Conservation (phyloP, 768 basidiomycete species). For the Austroboletus eburneus region DNA sequence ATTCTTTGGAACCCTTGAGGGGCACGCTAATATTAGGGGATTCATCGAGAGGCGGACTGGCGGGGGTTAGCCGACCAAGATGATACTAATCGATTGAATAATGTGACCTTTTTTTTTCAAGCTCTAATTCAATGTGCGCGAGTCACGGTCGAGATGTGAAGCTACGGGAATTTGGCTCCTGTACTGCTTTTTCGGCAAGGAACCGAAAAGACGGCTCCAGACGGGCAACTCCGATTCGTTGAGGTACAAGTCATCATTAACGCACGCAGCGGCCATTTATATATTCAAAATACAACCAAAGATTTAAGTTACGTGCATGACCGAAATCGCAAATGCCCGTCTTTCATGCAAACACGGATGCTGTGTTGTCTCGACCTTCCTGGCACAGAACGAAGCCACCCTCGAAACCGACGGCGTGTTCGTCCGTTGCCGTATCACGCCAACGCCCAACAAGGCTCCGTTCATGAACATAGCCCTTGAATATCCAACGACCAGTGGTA, state of each 20-base stretch:
- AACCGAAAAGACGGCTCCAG: too few relatives aligned
- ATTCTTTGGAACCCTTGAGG: conserved; percentile 80
- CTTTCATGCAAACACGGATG: conserved; percentile 14
- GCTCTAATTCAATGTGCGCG: too few relatives aligned
- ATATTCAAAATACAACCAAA: conserved; percentile 11
- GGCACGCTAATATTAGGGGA: conserved; percentile 71
- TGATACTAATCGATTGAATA: too few relatives aligned
- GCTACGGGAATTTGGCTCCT: too few relatives aligned
- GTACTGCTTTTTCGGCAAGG: conserved; percentile 5
- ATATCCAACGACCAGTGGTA: conserved; percentile 43
- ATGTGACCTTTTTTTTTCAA: neutral
- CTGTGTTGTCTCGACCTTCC: conserved; percentile 23
- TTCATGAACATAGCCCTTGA: conserved; percentile 49
- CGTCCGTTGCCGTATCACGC: conserved; percentile 45
- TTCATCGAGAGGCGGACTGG: conserved; percentile 73
- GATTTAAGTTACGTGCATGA: conserved; percentile 2
- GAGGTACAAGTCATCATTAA: conserved; percentile 5
- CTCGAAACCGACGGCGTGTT: conserved; percentile 42
- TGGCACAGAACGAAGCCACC: conserved; percentile 45
- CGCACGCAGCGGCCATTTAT: conserved; percentile 9
- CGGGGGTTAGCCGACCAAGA: conserved; percentile 31
- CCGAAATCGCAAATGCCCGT: conserved; percentile 14
- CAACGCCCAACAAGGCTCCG: conserved; percentile 50
- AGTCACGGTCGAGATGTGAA: too few relatives aligned
- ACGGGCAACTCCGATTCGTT: too few relatives aligned